Percentiles rank a stretch among this genome's conserved stretches.
Evolutionary conservation across 306 rosid genomes (phyloP).

Genomic region (Medicago lupulina): DNA sequence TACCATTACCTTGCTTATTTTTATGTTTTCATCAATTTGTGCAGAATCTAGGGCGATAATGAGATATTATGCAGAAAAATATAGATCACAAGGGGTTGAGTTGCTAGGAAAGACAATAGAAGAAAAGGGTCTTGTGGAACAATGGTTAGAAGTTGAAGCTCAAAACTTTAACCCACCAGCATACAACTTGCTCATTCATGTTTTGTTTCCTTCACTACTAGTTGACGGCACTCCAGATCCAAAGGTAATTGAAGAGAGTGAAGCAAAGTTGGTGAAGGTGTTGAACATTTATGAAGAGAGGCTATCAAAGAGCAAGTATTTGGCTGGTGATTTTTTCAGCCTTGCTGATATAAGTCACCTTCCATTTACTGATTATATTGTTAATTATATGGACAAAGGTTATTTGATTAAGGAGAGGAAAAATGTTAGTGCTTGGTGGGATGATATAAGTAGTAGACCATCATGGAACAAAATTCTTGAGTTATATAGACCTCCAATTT

Average conservation of each 20-base stretch:
- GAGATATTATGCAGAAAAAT: slow-evolving; percentile 60
- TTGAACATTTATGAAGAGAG: slow-evolving; percentile 63
- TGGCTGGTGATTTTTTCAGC: slow-evolving; percentile 65
- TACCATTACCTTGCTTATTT: neutral
- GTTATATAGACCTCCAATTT: neutral
- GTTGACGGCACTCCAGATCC: slow-evolving; percentile 39
- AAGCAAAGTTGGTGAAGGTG: slow-evolving; percentile 53
- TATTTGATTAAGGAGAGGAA: slow-evolving; percentile 48
- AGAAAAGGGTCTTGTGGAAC: slow-evolving; percentile 61
- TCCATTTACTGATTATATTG: slow-evolving; percentile 51
- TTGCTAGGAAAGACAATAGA: slow-evolving; percentile 55
- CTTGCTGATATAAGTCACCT: slow-evolving; percentile 61
- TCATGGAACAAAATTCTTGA: slow-evolving; percentile 56
- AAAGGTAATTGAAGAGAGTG: slow-evolving; percentile 56
- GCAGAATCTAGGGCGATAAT: slow-evolving; percentile 64
- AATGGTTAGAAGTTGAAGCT: slow-evolving; percentile 68
- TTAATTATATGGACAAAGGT: slow-evolving; percentile 45
- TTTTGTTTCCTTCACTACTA: slow-evolving; percentile 7
- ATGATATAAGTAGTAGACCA: slow-evolving; percentile 56
- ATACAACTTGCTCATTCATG: slow-evolving; percentile 34
- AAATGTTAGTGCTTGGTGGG: slow-evolving; percentile 60
- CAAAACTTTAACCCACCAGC: slow-evolving; percentile 39
- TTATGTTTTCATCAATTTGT: neutral
- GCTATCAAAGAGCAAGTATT: slow-evolving; percentile 57
- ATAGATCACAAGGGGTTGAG: slow-evolving; percentile 52